Conservation (phyloP, 1,284 basidiomycete species). For the Laetiporus sulphureus region DNA sequence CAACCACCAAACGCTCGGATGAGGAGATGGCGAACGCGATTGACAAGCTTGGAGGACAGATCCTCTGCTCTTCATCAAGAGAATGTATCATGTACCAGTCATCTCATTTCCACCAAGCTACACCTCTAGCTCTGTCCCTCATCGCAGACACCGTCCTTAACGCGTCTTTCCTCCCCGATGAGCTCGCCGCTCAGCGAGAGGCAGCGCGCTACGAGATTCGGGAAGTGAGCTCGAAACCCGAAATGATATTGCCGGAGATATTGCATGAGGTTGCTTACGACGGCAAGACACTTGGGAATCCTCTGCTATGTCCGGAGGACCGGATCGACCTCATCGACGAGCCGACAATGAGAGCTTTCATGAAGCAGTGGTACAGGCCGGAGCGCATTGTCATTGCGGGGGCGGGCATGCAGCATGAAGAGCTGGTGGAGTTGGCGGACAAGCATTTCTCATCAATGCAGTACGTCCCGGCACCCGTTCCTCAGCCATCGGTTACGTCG, state of each 20-base stretch:
- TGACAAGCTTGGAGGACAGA: constrained; percentile 87
- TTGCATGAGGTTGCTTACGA: constrained; percentile 85
- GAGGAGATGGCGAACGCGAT: constrained; percentile 82
- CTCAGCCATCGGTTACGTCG: constrained; percentile 25
- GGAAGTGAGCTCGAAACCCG: constrained; percentile 86
- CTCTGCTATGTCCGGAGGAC: constrained; percentile 84
- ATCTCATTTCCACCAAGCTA: constrained; percentile 84
- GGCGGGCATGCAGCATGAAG: constrained; percentile 86
- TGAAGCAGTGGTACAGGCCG: constrained; percentile 85
- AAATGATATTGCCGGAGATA: constrained; percentile 92
- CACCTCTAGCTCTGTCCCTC: constrained; percentile 78
- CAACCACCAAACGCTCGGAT: constrained; percentile 50
- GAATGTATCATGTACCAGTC: constrained; percentile 99
- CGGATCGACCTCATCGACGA: constrained; percentile 70
- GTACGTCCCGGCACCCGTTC: constrained; percentile 25
- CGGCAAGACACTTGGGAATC: constrained; percentile 79
- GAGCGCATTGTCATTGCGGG: constrained; percentile 94
- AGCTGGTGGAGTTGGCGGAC: constrained; percentile 80
- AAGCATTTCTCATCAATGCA: constrained; percentile 80
- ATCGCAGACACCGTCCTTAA: constrained; percentile 90
- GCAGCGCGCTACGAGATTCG: constrained; percentile 92
- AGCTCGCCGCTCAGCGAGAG: constrained; percentile 80
- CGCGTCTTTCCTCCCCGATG: constrained; percentile 71
- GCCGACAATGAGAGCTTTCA: constrained; percentile 58
- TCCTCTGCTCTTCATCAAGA: constrained; percentile 85